Base-by-base conservation (phyloP, 192 early-diverging fungal genomes). In the Endogone sp. region DNA sequence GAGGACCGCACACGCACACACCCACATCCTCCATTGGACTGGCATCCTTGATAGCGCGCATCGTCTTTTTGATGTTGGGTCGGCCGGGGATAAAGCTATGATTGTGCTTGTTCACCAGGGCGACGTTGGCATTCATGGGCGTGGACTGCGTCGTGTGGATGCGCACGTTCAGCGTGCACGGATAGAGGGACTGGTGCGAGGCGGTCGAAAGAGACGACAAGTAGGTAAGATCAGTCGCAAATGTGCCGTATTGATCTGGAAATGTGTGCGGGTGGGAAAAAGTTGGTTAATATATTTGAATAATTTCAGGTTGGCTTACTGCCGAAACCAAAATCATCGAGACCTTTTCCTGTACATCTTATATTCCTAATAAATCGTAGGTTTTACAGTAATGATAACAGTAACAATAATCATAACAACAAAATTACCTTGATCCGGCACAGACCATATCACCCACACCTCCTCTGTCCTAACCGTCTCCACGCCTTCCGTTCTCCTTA, bases 371-470 rank as follows among this genome's bases (percentile, higher is more conserved):
- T n/a, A n/a, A n/a, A n/a, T n/a, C n/a, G n/a, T n/a, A n/a, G n/a
- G n/a, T n/a, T n/a, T n/a, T n/a, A n/a, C n/a, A n/a, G n/a, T n/a
- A n/a, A n/a, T n/a, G n/a, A n/a, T n/a, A n/a, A n/a, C n/a, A n/a
- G n/a, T n/a, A n/a, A n/a, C n/a, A n/a, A n/a, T n/a, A n/a, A n/a
- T n/a, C n/a, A n/a, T n/a, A 22, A 16, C 22, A 60, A 28, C 62
- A 25, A 27, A 32, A 44, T 65, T 76, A 79, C 74, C 71, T 59
- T 59, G 31, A 44, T 66, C 61, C 59, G 74, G 75, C 28, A 82
- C 56, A n/a, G 61, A 66, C 80, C 80, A 82, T n/a, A 79, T 23
- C 61, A 82, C 67, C 56, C 79, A 69, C 44, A 82, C 70, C 9
- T 72, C 28, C 9, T 75, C 56, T 2, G 77, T 79, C 10, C 63